Evolutionary conservation across 345 rosid genomes (phyloP).

Genomic region (Crucihimalaya himalaica): DNA sequence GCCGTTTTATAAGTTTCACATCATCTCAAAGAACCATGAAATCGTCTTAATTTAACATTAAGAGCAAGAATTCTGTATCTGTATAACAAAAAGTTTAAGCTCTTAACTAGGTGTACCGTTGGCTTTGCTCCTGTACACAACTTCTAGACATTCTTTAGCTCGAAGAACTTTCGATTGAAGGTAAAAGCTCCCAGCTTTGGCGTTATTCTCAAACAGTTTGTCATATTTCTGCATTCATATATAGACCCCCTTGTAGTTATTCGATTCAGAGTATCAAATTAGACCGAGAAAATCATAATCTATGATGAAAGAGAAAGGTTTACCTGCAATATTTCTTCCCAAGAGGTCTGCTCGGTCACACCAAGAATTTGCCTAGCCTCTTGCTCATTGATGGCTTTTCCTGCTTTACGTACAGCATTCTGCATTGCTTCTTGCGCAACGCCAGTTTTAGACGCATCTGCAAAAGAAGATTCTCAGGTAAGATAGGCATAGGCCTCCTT

Average conservation of each 20-base stretch:
- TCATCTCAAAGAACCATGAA: constrained; percentile 23
- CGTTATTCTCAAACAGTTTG: constrained; percentile 68
- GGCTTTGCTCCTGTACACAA: constrained; percentile 46
- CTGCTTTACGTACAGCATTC: constrained; percentile 58
- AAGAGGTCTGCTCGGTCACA: constrained; percentile 59
- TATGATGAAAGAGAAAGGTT: background rate
- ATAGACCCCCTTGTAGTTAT: constrained; percentile 24
- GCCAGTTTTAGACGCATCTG: constrained; percentile 87
- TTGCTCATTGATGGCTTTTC: constrained; percentile 72
- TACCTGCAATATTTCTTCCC: constrained; percentile 86
- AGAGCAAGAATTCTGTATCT: constrained; percentile 14
- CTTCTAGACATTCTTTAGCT: constrained; percentile 91
- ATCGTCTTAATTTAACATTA: constrained; percentile 27
- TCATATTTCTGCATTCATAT: constrained; percentile 67
- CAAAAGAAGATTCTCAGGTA: constrained; percentile 7
- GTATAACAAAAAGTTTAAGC: background rate
- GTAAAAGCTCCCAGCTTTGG: constrained; percentile 86
- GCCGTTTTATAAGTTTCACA: constrained; percentile 17
- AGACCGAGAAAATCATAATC: background rate
- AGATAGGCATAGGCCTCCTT: constrained; percentile 1
- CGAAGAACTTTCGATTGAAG: constrained; percentile 91
- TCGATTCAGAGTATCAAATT: background rate
- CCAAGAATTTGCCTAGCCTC: constrained; percentile 96
- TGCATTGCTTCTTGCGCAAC: constrained; percentile 82
- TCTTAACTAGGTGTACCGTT: constrained; percentile 52